Evolutionary conservation across 2,329 filamentous ascomycete species (phyloP), one percentile per base, ranked within the genome.

Genomic region (Ceratocystis cacaofunesta): DNA sequence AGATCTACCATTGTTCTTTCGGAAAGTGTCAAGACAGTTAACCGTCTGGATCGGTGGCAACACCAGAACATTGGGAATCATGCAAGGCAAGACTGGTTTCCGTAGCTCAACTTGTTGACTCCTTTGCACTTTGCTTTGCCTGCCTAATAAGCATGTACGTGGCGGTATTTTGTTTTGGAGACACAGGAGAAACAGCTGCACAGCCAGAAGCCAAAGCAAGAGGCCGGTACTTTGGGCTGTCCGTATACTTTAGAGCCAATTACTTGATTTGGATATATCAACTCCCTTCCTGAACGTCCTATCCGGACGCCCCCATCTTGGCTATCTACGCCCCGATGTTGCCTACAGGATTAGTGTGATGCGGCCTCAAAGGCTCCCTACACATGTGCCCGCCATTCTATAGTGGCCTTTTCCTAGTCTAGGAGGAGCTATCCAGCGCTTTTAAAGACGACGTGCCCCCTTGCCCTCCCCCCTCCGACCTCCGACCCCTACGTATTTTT

Each of bases 251-350:
- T 15, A n/a, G 22, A 6, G 8, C 10, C 5, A 52, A 3, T 3
- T 5, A 17, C 7, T 30, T 32, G 28, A 32, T 22, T 15, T n/a
- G 17, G 28, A 58, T 58, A 58, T 36, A 58, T 36, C 55, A 36
- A 58, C 55, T 58, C 55, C 55, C 55, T 58, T 36, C 17, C 10
- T 36, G 2, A 36, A 57, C n/a, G 28, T 36, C 17, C 25, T 58
- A 28, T 58, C 55, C 55, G 55, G 55, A 58, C 55, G n/a, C 55
- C 55, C 55, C 28, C 32, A 58, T 36, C 25, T 36, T n/a, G 55
- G 3, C 8, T 5, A n/a, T 19, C 10, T 36, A 58, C 55, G 55
- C 28, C 17, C 55, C 55, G 28, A 36, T 58, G 1, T 30, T 58
- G 17, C 1, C 7, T 19, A 10, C 1, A 30, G 8, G 12, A 58